Conservation (phyloP, 441 rosid species). For the Gossypium trilobum region DNA sequence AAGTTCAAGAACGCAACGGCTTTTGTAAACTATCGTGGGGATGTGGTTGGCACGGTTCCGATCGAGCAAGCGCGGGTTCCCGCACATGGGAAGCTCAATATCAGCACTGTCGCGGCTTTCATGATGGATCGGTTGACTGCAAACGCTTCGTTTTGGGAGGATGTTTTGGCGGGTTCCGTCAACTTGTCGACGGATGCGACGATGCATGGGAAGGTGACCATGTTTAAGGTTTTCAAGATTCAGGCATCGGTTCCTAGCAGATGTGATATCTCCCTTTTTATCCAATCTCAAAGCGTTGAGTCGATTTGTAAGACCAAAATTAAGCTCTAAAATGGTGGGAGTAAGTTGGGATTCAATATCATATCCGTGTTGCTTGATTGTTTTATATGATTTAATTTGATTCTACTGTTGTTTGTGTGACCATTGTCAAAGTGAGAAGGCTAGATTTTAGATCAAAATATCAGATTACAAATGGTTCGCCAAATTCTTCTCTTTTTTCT, state of each 20-base stretch:
- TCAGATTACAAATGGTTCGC: too few relatives aligned
- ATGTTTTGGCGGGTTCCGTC: neutral
- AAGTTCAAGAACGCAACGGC: neutral
- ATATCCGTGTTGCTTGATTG: too few relatives aligned
- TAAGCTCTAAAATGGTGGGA: neutral
- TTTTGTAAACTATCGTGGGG: neutral
- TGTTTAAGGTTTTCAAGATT: neutral
- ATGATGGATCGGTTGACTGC: neutral
- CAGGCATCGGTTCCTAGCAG: constrained; percentile 5
- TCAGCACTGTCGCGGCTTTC: neutral
- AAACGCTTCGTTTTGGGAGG: neutral
- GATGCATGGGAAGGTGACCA: neutral
- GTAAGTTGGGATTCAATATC: too few relatives aligned
- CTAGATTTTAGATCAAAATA: too few relatives aligned
- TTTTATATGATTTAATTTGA: neutral
- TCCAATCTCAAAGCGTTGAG: neutral
- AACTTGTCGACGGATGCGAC: neutral
- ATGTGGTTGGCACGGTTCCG: neutral
- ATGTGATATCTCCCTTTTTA: neutral
- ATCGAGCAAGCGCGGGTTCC: neutral
- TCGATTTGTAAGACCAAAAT: neutral
- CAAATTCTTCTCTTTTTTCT: too few relatives aligned
- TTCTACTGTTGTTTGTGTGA: neutral
- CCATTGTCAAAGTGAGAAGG: too few relatives aligned
- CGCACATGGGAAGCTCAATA: neutral